Percentiles rank a stretch among this genome's conserved stretches.
phyloP scores from a whole-genome alignment of 2,329 filamentous ascomycete genomes.

The Sphaerulina vaccinii region DNA sequence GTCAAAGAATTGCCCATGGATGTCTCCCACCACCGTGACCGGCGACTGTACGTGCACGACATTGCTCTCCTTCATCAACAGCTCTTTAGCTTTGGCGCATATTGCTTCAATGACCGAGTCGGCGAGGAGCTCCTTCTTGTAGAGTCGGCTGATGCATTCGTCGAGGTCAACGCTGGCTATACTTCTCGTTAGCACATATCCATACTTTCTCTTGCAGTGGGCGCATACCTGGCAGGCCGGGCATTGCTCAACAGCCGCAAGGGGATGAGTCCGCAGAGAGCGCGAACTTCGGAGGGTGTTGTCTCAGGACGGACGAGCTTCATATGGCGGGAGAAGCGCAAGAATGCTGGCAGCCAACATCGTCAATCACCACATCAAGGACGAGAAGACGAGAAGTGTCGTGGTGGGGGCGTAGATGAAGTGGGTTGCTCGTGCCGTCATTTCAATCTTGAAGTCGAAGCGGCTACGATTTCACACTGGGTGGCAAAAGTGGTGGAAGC shows the following conservation, averaged over 20 bases:
- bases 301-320: slow-evolving; percentile 20
- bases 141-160: slow-evolving; percentile 94
- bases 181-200: slow-evolving; percentile 17
- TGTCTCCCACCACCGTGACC: slow-evolving; percentile 96
- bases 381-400: neutral
- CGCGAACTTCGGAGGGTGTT: neutral
- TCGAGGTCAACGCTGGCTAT: slow-evolving; percentile 94
- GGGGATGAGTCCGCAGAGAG: slow-evolving; percentile 12
- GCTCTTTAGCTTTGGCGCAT: slow-evolving; percentile 98
- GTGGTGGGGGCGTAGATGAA: neutral
- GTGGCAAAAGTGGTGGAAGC: too few relatives aligned
- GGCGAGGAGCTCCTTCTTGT: slow-evolving; percentile 93
- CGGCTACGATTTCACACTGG: too few relatives aligned
- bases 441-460: too few relatives aligned
- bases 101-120: slow-evolving; percentile 98
- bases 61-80: slow-evolving; percentile 99
- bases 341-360: slow-evolving; percentile 20
- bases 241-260: slow-evolving; percentile 39
- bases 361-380: slow-evolving; percentile 12
- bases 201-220: neutral
- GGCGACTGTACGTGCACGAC: slow-evolving; percentile 95
- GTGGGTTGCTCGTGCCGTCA: too few relatives aligned
- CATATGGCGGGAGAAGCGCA: slow-evolving; percentile 22
- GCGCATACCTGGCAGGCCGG: slow-evolving; percentile 51
- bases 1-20: slow-evolving; percentile 98